Base-by-base conservation (phyloP, 495 filamentous ascomycete species). In the Hypoxylon perforatum region DNA sequence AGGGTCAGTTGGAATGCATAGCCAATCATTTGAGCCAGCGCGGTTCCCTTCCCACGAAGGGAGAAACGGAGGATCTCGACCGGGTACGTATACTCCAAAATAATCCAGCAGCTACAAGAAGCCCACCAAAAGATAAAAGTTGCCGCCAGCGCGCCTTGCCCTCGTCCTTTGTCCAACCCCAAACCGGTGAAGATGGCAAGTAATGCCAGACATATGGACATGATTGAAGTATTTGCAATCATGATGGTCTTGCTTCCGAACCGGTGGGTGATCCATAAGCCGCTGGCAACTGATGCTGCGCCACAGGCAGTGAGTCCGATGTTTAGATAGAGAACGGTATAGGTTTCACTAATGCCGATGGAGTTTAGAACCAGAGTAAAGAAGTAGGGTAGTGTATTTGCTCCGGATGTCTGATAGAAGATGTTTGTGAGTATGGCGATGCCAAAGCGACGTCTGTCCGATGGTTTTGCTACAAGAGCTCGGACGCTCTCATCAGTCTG, bases 1-100 rank as follows among this genome's bases (percentile, higher is more conserved):
- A 67, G 77, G 66, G 65, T 61, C 35, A 8, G 30, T 14, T 14
- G 14, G 33, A 50, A 50, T 9, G 14, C 46, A 15, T 50, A 50
- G 2, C 5, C 63, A 57, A 39, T 11, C 14, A 65, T 38, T 28
- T 66, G n/a, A 7, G 45, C 30, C n/a, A 64, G 28, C 12, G 64
- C 64, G 9, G 63, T 14, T 3, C 69, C 69, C 15, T 60, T 72
- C 10, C 63, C 65, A 6, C 69, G 53, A 22, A 63, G 61, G 14
- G 53, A 57, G 45, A 58, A 72, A n/a, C 63, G 61, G 30, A 69
- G 53, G 9, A 72, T 70, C 7, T 78, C 67, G 41, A 79, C 75
- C 1, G 77, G 68, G 12, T 41, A 41, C 4, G 38, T 17, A 11
- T 4, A 41, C 38, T 14, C 11, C 12, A 41, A 11, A 14, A 41